Percentiles rank a stretch among this genome's conserved stretches.
These are phyloP conservation scores for Pyrenopolyporus hunteri DNA, from an alignment of 495 filamentous ascomycete genomes.

Conservation along the genomic window DNA sequence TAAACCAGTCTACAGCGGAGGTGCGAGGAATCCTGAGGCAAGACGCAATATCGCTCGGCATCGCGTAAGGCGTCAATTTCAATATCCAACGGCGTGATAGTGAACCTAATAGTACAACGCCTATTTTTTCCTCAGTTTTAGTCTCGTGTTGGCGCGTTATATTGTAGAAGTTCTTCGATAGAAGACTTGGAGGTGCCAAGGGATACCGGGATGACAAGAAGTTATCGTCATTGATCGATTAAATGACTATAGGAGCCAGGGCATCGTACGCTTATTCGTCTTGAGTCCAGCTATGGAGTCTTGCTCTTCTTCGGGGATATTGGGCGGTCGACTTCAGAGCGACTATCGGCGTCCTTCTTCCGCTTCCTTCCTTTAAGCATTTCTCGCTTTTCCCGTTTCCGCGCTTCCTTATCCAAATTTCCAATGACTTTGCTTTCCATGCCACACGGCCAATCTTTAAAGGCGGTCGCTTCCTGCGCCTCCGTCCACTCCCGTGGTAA, in stretches of 20 bases:
- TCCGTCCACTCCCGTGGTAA: slow-evolving; percentile 84
- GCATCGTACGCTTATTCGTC: slow-evolving; percentile 25
- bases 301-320: slow-evolving; percentile 37
- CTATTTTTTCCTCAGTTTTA: no score
- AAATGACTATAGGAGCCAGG: slow-evolving; percentile 25
- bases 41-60: neutral
- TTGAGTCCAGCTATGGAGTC: slow-evolving; percentile 8
- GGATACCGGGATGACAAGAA: neutral
- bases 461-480: slow-evolving; percentile 76
- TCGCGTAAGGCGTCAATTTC: neutral
- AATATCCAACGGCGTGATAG: no score
- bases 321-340: slow-evolving; percentile 12
- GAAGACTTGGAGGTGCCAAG: no score
- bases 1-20: no score
- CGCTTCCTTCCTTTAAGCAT: slow-evolving; percentile 42
- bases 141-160: no score
- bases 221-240: neutral
- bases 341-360: slow-evolving; percentile 32
- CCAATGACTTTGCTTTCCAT: slow-evolving; percentile 53
- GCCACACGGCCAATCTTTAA: slow-evolving; percentile 64
- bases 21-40: no score
- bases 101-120: no score
- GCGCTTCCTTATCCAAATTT: slow-evolving; percentile 58
- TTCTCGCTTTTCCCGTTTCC: slow-evolving; percentile 55
- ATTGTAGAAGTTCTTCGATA: no score